Conservation (phyloP, 129 eudicot species). For the Helichrysum umbraculigerum region DNA sequence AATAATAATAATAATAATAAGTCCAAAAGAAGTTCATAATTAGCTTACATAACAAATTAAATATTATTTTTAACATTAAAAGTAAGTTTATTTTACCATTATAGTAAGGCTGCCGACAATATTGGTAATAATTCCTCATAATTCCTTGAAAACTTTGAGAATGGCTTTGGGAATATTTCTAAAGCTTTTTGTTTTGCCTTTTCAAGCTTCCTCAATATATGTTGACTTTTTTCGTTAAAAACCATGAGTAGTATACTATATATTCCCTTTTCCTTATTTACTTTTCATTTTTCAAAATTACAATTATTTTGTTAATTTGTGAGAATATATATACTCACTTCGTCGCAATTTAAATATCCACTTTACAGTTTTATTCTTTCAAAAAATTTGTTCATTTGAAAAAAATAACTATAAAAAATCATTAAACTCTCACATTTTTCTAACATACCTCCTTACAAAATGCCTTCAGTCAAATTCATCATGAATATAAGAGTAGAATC, state of each 20-base stretch:
- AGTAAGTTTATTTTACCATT: not conserved
- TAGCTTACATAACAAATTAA: not conserved
- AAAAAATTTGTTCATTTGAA: no score
- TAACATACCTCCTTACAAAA: no score
- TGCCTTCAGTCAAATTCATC: no score
- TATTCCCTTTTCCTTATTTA: slow-evolving; percentile 21
- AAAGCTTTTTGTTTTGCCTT: slow-evolving; percentile 22
- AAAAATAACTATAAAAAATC: no score
- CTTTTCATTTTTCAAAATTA: not conserved
- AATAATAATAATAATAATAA: not conserved
- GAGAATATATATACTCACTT: no score
- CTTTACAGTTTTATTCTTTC: no score
- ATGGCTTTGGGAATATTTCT: slow-evolving; percentile 33
- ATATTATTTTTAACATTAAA: not conserved
- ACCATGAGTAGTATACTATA: slow-evolving; percentile 20
- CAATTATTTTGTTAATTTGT: not conserved
- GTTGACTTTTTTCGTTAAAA: slow-evolving; percentile 27
- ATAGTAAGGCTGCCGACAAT: slow-evolving; percentile 43
- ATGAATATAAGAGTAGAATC: no score
- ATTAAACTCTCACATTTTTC: no score
- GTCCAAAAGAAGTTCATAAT: not conserved
- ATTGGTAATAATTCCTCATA: slow-evolving; percentile 37
- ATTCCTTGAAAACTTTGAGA: slow-evolving; percentile 40
- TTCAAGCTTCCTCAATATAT: slow-evolving; percentile 16
- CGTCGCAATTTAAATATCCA: no score